Evolutionary conservation across 2,329 filamentous ascomycete genomes (phyloP).

Genomic region (Cladophialophora chaetospira): DNA sequence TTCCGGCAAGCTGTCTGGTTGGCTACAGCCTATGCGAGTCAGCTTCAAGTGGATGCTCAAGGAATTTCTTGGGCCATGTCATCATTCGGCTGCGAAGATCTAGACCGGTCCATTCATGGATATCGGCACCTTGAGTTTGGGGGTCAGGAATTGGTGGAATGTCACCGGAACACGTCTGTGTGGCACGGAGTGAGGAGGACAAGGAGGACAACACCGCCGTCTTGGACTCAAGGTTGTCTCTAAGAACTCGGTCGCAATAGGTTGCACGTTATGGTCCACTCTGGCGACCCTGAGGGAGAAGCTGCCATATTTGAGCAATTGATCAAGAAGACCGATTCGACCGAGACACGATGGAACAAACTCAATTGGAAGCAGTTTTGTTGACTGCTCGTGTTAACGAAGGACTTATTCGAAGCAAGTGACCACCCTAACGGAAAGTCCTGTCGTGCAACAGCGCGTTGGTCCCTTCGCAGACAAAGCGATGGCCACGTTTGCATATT

Average conservation of each 20-base stretch:
- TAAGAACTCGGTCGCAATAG: background rate
- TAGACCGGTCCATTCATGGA: slow-evolving; percentile 16
- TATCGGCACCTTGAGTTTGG: slow-evolving; percentile 14
- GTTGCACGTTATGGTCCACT: no score
- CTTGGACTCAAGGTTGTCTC: background rate
- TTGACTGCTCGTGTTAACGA: no score
- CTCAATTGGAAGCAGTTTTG: no score
- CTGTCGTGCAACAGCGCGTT: background rate
- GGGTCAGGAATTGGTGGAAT: background rate
- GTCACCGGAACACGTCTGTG: background rate
- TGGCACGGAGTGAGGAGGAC: no score
- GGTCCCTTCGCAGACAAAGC: background rate
- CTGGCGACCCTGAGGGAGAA: no score
- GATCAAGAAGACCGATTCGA: no score
- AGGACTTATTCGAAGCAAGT: background rate
- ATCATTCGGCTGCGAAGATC: slow-evolving; percentile 3
- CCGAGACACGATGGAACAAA: no score
- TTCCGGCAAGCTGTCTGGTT: background rate
- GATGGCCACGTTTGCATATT: background rate
- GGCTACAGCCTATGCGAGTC: slow-evolving; percentile 6
- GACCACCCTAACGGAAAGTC: background rate
- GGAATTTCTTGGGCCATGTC: slow-evolving; percentile 3
- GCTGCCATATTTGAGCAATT: no score
- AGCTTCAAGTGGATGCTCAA: background rate
- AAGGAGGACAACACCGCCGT: background rate